Base-by-base conservation (phyloP, 495 filamentous ascomycete genomes). In the Aspergillus mulundensis region DNA sequence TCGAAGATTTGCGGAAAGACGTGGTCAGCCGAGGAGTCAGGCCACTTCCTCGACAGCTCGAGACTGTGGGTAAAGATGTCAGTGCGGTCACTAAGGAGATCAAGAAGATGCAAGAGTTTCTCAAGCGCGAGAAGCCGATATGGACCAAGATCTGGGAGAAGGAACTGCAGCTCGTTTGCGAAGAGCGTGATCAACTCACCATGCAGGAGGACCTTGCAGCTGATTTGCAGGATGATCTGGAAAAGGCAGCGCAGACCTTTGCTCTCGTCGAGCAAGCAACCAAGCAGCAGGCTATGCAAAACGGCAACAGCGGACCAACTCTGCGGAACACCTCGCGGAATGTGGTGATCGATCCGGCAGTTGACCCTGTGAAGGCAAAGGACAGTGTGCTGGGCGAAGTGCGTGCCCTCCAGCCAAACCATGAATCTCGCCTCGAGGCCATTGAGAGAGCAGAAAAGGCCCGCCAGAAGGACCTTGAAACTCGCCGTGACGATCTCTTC, bases 141-240 rank as follows among this genome's bases (percentile, higher is more conserved):
- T 99, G 94, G 90, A 95, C 88, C 21, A 96, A 96, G 79, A 94
- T 97, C 56, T 97, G 95, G 94, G 91, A 97, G 80, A 88, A 90
- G 71, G 91, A 97, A 64, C 77, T 99, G 44, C 86, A 96, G 69
- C 80, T 90, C 45, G 94, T 99, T 14, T 97, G 92, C 73, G 90
- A 92, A 60, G 95, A 96, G 59, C 85, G 91, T 62, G 93, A 97
- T 64, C 84, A 95, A 63, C 81, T 97, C 50, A 94, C 89, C 16
- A 86, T 96, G 76, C 90, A 95, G 71, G 94, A 99, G 70, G 94
- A 96, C 40, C 81, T 97, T 20, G 88, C 89, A 54, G 84, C 90
- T 10, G 94, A 99, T 74, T 71, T 99, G 44, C 84, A 95, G 58
- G 91, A 96, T 58, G 94, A 99, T 72, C 76, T 99, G 30, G 94